phyloP scores from a whole-genome alignment of 75 land plant genomes.

The Pinus tabuliformis region DNA sequence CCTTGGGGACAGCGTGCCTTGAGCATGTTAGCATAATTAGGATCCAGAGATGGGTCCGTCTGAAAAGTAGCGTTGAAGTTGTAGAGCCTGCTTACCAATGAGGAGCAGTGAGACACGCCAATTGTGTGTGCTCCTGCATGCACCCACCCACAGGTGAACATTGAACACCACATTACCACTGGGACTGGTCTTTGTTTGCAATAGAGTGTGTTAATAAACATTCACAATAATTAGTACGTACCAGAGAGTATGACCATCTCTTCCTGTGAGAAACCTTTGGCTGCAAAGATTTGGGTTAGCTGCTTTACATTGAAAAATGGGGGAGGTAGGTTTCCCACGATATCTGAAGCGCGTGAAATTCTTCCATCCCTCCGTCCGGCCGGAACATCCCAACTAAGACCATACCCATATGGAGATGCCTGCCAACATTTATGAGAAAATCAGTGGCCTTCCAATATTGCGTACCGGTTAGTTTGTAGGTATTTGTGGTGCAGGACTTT shows the following conservation, averaged over 20 bases:
- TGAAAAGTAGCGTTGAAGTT: conserved; percentile 25
- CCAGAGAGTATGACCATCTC: conserved; percentile 85
- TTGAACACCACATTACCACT: too few species aligned
- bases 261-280: conserved; percentile 61
- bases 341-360: conserved; percentile 43
- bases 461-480: background rate
- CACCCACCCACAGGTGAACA: too few species aligned
- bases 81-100: conserved; percentile 43
- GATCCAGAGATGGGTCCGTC: conserved; percentile 22
- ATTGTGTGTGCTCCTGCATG: conserved; percentile 80
- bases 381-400: conserved; percentile 42
- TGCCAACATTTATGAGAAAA: background rate
- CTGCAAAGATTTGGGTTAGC: conserved; percentile 53
- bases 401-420: background rate
- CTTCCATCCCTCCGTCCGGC: conserved; percentile 77
- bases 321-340: conserved; percentile 39
- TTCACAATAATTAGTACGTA: background rate
- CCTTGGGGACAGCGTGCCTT: conserved; percentile 17
- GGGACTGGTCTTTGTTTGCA: too few species aligned
- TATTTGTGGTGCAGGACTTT: background rate
- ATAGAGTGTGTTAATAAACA: too few species aligned
- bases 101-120: conserved; percentile 59
- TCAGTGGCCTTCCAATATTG: too few species aligned
- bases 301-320: conserved; percentile 31
- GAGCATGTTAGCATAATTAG: background rate